phyloP scores from a whole-genome alignment of 257 asterid genomes.

The Salvia rosmarinus region DNA sequence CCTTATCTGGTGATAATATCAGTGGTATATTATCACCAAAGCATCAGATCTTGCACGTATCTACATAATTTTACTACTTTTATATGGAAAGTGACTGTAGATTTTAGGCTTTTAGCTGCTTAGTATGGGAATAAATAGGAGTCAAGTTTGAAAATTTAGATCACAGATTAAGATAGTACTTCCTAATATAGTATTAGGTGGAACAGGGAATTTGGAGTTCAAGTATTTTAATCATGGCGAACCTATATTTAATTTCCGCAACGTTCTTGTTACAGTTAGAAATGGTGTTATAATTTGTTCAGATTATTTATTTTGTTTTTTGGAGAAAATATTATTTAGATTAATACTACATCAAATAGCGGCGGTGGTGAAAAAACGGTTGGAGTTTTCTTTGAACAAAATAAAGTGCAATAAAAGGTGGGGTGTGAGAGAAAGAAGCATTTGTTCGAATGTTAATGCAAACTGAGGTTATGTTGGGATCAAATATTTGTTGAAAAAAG shows the following conservation, averaged over 20 bases:
- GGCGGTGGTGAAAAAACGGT: neutral
- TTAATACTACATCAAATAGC: neutral
- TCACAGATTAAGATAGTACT: neutral
- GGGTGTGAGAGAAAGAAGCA: slow-evolving; percentile 12
- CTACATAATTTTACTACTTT: slow-evolving; percentile 4
- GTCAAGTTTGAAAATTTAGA: neutral
- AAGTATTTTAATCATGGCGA: neutral
- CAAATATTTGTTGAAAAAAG: slow-evolving; percentile 32
- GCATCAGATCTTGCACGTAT: slow-evolving; percentile 30
- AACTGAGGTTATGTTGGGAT: slow-evolving; percentile 37
- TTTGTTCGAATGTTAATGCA: slow-evolving; percentile 31
- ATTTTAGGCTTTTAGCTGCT: neutral
- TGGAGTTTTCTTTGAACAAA: neutral
- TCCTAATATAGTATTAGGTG: neutral
- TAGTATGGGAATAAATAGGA: neutral
- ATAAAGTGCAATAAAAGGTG: neutral
- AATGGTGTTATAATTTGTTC: neutral
- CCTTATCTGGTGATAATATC: no score
- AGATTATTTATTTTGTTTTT: no score
- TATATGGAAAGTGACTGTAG: slow-evolving; percentile 19
- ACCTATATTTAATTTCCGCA: neutral
- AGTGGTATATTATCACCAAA: slow-evolving; percentile 32
- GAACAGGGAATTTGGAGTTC: neutral
- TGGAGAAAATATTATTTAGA: neutral
- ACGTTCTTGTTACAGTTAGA: neutral